A percentile compares a stretch with the other conserved stretches of the same genome.
phyloP scores from a whole-genome alignment of 108 stramenopile genomes.

The Poteriospumella lacustris region DNA sequence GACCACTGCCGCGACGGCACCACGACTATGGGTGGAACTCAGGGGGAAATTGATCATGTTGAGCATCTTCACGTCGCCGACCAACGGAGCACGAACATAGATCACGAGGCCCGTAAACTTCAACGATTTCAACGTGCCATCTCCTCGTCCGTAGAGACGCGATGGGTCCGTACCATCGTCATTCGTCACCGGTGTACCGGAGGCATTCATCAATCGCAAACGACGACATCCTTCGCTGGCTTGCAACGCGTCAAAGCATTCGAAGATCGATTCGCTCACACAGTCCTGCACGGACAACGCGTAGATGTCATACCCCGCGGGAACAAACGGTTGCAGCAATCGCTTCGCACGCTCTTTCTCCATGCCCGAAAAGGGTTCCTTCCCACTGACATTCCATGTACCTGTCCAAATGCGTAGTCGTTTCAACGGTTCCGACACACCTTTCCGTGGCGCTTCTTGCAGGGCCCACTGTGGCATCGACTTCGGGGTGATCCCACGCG shows the following conservation, averaged over 20 bases:
- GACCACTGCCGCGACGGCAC: slow-evolving; percentile 25
- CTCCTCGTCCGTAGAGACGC: slow-evolving; percentile 31
- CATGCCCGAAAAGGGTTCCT: slow-evolving; percentile 28
- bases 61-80: slow-evolving; percentile 12
- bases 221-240: slow-evolving; percentile 9
- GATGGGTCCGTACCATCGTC: not conserved
- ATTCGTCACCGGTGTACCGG: not conserved
- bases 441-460: not conserved
- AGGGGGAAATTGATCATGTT: slow-evolving; percentile 19
- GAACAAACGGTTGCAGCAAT: slow-evolving; percentile 19
- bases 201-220: not conserved
- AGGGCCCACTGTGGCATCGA: not conserved
- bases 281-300: slow-evolving; percentile 32
- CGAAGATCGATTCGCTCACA: slow-evolving; percentile 27
- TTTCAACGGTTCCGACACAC: not conserved
- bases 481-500: slow-evolving; percentile 22
- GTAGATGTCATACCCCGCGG: slow-evolving; percentile 35
- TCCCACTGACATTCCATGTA: slow-evolving; percentile 35
- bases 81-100: slow-evolving; percentile 8
- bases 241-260: slow-evolving; percentile 5
- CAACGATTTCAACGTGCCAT: slow-evolving; percentile 16
- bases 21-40: not conserved
- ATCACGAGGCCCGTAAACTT: slow-evolving; percentile 36
- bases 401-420: slow-evolving; percentile 33
- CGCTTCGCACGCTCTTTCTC: not conserved